phyloP scores from a whole-genome alignment of 495 filamentous ascomycete genomes.

The Aspergillus bridgeri region DNA sequence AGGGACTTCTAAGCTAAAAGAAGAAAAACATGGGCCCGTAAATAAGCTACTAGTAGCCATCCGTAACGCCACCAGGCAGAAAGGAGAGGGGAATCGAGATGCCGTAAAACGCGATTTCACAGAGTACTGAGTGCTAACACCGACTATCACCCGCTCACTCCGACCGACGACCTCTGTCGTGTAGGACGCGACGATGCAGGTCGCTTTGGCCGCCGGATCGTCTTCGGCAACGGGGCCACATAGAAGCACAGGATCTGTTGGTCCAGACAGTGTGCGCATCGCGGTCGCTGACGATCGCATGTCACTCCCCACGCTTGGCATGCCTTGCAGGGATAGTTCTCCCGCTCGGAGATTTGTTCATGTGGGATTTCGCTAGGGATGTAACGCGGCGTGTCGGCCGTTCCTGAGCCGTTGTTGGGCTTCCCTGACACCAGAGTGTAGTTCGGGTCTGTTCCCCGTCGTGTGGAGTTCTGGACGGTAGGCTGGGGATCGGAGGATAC shows the following conservation, averaged over 20 bases:
- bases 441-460: background rate
- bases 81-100: constrained; percentile 39
- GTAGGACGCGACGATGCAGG: background rate
- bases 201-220: constrained; percentile 13
- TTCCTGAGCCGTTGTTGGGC: background rate
- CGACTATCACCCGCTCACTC: constrained; percentile 5
- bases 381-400: constrained; percentile 2
- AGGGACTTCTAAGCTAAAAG: background rate
- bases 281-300: constrained; percentile 35
- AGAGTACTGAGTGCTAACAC: background rate
- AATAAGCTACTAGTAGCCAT: constrained; percentile 12
- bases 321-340: constrained; percentile 26
- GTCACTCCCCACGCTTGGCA: constrained; percentile 28
- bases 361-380: background rate
- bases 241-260: constrained; percentile 42
- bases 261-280: constrained; percentile 36
- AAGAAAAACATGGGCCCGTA: background rate
- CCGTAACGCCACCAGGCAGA: constrained; percentile 29
- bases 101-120: constrained; percentile 32
- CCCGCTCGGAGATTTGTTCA: background rate
- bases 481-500: constrained; percentile 3
- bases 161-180: background rate
- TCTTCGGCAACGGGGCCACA: constrained; percentile 20
- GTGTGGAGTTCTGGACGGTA: background rate
- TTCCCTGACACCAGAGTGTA: background rate